phyloP scores from a whole-genome alignment of 1,284 basidiomycete species.

The Apiotrichum sp. region DNA sequence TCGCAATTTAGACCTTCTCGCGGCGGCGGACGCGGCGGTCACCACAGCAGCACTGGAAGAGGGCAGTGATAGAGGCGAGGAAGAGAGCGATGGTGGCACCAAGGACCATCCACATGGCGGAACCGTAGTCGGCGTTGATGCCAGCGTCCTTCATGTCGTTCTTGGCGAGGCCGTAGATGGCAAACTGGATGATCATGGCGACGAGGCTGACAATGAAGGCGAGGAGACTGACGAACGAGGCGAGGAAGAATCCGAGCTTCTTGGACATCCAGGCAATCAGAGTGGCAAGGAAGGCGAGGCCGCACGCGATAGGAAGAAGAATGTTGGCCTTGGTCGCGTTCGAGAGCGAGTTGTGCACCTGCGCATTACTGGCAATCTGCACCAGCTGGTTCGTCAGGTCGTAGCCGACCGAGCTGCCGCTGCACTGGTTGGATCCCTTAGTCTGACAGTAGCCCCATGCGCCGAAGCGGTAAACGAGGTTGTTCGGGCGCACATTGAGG shows the following conservation, averaged over 20 bases:
- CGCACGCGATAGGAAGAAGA: constrained; percentile 41
- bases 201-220: constrained; percentile 40
- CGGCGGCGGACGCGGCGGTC: constrained; percentile 2
- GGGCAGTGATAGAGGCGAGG: constrained; percentile 32
- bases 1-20: too few species aligned
- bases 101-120: constrained; percentile 38
- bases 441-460: constrained; percentile 38
- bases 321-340: constrained; percentile 36
- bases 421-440: constrained; percentile 16
- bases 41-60: constrained; percentile 32
- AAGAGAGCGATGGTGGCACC: constrained; percentile 37
- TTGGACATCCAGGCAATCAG: constrained; percentile 36
- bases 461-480: constrained; percentile 25
- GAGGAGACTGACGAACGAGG: constrained; percentile 32
- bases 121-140: constrained; percentile 20
- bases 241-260: constrained; percentile 41
- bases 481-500: constrained; percentile 22
- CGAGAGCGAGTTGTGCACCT: constrained; percentile 17
- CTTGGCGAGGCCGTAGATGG: constrained; percentile 29
- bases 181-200: constrained; percentile 42
- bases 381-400: constrained; percentile 21
- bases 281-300: constrained; percentile 36
- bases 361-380: constrained; percentile 11
- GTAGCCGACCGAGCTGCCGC: constrained; percentile 25
- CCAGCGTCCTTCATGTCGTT: constrained; percentile 24